phyloP scores from a whole-genome alignment of 768 basidiomycete genomes.

The Psilocybe sp. region DNA sequence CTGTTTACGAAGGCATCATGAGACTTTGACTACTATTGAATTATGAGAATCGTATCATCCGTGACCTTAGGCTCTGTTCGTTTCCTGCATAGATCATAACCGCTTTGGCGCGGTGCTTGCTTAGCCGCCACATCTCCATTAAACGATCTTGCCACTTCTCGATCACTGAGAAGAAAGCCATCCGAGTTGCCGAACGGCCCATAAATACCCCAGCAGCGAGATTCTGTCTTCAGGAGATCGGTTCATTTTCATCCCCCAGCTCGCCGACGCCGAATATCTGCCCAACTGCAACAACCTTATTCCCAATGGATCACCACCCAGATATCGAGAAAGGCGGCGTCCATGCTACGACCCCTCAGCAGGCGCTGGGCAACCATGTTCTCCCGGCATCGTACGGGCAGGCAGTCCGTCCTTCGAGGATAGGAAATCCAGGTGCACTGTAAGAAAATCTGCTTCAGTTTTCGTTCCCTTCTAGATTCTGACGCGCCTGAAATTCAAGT shows the following conservation, averaged over 20 bases:
- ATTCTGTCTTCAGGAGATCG: background rate
- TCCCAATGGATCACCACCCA: slow-evolving; percentile 4
- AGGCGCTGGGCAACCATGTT: slow-evolving; percentile 21
- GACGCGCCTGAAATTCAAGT: slow-evolving; percentile 28
- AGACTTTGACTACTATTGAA: no score
- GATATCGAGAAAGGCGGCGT: slow-evolving; percentile 37
- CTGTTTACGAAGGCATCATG: no score
- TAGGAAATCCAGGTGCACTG: slow-evolving; percentile 56
- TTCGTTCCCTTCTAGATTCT: slow-evolving; percentile 4
- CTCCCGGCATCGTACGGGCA: slow-evolving; percentile 15
- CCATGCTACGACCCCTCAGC: slow-evolving; percentile 25
- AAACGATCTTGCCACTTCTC: no score
- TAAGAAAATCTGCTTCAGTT: slow-evolving; percentile 1
- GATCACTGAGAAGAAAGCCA: no score
- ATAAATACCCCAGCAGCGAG: slow-evolving; percentile 4
- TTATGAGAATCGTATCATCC: no score
- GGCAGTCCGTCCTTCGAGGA: slow-evolving; percentile 27
- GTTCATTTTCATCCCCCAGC: background rate
- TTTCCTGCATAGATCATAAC: no score
- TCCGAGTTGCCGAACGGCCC: background rate
- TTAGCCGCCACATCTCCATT: no score
- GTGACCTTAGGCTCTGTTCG: no score
- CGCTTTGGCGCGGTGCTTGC: no score
- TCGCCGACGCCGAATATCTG: slow-evolving; percentile 1
- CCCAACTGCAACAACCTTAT: slow-evolving; percentile 3